Evolutionary conservation across 2,329 filamentous ascomycete species (phyloP).

Genomic region (Fusarium dlaminii): DNA sequence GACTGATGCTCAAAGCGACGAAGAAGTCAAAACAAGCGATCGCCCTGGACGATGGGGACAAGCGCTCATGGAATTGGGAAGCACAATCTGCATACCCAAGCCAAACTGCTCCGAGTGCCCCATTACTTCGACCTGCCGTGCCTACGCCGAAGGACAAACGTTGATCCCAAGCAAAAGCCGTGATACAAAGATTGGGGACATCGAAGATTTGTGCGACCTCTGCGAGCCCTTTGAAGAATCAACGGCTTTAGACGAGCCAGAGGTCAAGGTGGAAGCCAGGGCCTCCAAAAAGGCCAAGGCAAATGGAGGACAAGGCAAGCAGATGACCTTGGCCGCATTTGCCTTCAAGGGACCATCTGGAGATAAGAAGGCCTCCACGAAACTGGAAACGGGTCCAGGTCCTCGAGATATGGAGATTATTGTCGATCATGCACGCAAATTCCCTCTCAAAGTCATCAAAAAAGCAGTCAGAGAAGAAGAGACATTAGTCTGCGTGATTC

Average conservation of each 20-base stretch:
- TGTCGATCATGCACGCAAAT: constrained; percentile 58
- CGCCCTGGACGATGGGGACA: constrained; percentile 70
- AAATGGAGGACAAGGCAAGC: constrained; percentile 23
- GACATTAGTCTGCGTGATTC: constrained; percentile 63
- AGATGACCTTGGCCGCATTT: constrained; percentile 50
- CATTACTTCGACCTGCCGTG: constrained; percentile 60
- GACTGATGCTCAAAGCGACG: constrained; percentile 25
- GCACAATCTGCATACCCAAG: constrained; percentile 68
- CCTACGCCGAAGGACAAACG: constrained; percentile 57
- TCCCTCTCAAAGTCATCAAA: constrained; percentile 61
- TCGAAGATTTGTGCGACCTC: constrained; percentile 61
- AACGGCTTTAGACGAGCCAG: constrained; percentile 33
- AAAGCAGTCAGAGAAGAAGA: constrained; percentile 63
- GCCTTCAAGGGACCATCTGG: constrained; percentile 41
- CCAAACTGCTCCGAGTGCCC: constrained; percentile 65
- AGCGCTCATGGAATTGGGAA: constrained; percentile 72
- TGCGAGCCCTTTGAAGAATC: constrained; percentile 59
- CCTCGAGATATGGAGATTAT: constrained; percentile 47
- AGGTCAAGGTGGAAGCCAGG: constrained; percentile 5
- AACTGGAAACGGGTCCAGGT: constrained; percentile 14
- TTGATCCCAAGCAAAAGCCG: constrained; percentile 36
- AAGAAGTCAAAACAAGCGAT: constrained; percentile 52
- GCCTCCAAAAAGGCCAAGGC: constrained; percentile 16
- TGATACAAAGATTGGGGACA: constrained; percentile 49
- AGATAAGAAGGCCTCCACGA: constrained; percentile 6